phyloP scores from a whole-genome alignment of 768 basidiomycete species.

The Psilocybe sp. region DNA sequence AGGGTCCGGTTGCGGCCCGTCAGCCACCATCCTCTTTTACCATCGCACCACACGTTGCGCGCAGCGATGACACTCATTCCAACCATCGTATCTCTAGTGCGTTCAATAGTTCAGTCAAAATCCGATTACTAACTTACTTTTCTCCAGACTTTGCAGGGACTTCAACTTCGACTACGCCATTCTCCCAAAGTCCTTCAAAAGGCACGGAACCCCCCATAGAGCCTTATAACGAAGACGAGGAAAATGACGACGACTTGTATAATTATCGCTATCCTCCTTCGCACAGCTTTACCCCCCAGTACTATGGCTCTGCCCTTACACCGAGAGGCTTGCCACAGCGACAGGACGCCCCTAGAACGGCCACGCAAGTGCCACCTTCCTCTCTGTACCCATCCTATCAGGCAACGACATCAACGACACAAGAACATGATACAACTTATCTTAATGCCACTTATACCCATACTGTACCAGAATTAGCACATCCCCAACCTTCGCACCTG shows the following conservation, averaged over 20 bases:
- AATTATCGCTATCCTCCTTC: conserved; percentile 11
- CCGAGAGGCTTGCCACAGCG: conserved; percentile 13
- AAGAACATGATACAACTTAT: neutral
- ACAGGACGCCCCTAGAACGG: neutral
- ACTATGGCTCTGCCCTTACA: conserved; percentile 10
- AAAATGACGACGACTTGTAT: conserved; percentile 9
- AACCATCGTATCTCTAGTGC: no score
- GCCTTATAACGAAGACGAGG: conserved; percentile 11
- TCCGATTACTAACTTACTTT: no score
- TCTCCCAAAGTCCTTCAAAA: neutral
- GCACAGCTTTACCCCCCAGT: conserved; percentile 5
- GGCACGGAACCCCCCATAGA: conserved; percentile 4
- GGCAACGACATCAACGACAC: neutral
- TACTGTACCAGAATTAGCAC: neutral
- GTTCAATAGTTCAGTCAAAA: no score
- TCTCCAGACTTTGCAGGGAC: neutral
- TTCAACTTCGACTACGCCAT: neutral
- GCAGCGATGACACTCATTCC: no score
- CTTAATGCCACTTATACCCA: neutral
- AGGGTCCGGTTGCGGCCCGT: conserved; percentile 4
- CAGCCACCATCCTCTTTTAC: no score
- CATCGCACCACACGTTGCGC: no score
- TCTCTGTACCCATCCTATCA: neutral
- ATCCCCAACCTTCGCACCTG: neutral
- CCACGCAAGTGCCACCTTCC: neutral